Conservation (phyloP, 2,329 filamentous ascomycete genomes). For the Diaporthe destruens region DNA sequence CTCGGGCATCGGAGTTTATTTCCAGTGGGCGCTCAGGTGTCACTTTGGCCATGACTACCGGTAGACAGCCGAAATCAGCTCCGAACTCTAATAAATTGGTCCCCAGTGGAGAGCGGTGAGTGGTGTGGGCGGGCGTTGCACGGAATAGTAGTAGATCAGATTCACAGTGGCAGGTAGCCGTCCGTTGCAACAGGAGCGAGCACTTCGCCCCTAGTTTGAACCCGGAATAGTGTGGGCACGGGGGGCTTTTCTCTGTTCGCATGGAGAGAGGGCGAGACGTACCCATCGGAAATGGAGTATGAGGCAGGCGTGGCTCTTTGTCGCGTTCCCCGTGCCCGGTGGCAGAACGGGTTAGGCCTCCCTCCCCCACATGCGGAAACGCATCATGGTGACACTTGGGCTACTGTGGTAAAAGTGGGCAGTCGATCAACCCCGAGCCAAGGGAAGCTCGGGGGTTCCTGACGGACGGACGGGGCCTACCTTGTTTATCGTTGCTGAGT, state of each 20-base stretch:
- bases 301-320: neutral
- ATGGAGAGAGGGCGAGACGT: neutral
- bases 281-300: neutral
- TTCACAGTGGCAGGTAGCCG: neutral
- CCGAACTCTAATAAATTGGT: constrained; percentile 30
- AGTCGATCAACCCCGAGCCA: neutral
- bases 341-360: constrained; percentile 11
- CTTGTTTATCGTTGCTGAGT: neutral
- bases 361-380: constrained; percentile 17
- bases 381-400: constrained; percentile 26
- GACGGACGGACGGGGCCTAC: constrained; percentile 4
- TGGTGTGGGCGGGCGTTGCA: constrained; percentile 4
- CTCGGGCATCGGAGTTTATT: constrained; percentile 22
- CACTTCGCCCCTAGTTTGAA: constrained; percentile 15
- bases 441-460: neutral
- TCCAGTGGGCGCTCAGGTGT: constrained; percentile 7
- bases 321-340: neutral
- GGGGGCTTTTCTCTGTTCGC: constrained; percentile 19
- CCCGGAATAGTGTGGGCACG: constrained; percentile 3
- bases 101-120: constrained; percentile 18
- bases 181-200: constrained; percentile 2
- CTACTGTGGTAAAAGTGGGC: constrained; percentile 18
- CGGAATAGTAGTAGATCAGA: constrained; percentile 20
- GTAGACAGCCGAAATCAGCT: constrained; percentile 30
- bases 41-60: constrained; percentile 19